Evolutionary conservation across 192 early-diverging fungal species (phyloP), one percentile per base, ranked within the genome.

Genomic region (Anaeromyces robustus): DNA sequence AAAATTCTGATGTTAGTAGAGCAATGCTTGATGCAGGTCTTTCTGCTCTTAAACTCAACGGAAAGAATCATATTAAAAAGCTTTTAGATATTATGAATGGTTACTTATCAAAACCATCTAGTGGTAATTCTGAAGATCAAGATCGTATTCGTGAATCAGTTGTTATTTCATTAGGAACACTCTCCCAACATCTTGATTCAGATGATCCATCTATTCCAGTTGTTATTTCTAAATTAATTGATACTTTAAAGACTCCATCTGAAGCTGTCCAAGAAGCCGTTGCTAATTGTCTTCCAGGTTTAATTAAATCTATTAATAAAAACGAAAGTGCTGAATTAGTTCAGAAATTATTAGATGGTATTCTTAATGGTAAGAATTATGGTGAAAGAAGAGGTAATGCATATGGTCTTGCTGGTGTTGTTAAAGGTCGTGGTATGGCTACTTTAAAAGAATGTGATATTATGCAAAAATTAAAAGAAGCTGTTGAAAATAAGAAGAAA

Each of bases 241-340:
- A 93, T 18, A 94, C 98, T 17, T 87, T 99, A 77, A 87, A 91
- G 30, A 99, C 97, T 28, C 98, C 98, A 16, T 94, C 95, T 0
- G 98, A 99, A 86, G 81, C 92, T 22, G 98, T 99, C 30, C 98
- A 99, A 86, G 88, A 92, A 39, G 95, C 97, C 12, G 97, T 99
- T 30, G 88, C 93, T 17, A 93, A 97, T 83, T 98, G 98, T 82
- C 87, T 99, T 80, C 95, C 96, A n/a, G 92, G 93, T 22, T 86
- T 99, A 68, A 88, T 95, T 78, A 97, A 96, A 86, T 88, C 88
- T 78, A 87, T 93, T 80, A 87, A 88, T 80, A 86, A 86, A 9
- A 85, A 87, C 12, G 88, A 88, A 30, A 90, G 91, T 3, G 87
- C 88, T 4, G 81, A 80, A 0, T 85, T 96, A 30, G 84, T 94